Base-by-base conservation (phyloP, 805 yeast species). In the Ogataea methanolica region DNA sequence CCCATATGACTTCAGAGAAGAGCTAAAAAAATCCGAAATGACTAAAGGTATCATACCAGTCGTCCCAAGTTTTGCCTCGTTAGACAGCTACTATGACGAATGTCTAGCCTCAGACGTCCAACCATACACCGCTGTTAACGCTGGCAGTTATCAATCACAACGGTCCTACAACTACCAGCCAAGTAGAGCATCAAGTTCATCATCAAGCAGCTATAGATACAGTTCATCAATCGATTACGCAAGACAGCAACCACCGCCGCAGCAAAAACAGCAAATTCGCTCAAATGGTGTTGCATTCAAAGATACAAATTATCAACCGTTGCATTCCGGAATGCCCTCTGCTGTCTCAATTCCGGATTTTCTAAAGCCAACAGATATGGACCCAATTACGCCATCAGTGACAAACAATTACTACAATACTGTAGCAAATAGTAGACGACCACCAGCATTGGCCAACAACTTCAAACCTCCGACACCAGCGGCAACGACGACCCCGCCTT, bases 31-130 rank as follows among this genome's bases (percentile, higher is more conserved):
- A n/a, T 35, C 48, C 9, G 57, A 51, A 9, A 22, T 31, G 2
- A 22, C 34, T 12, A 47, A 51, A 22, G 54, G 44, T 2, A 43
- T 52, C 46, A 19, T 85, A 36, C 88, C 88, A 0, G 70, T 83
- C 15, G 83, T 80, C 51, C 87, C 86, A 38, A 83, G 90, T 51
- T 85, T 84, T 70, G 92, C 92, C 1, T 85, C 91, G 0, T 67
- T 86, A 59, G 90, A 83, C 58, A 81, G 90, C 60, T 75, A 78
- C 49, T 82, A 83, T 59, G 71, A 60, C 41, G 62, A 59, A 38
- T 51, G 35, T 33, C 23, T 21, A 11, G 34, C 34, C 9, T 12
- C 23, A 23, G 42, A 44, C 4, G 33, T 21, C 19, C 43, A 34
- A 12, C 39, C 57, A 2, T 49, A 52, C 22, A 42, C 48, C 2